Conservation (phyloP, 2,329 filamentous ascomycete species). For the Didymella arachidicola region DNA sequence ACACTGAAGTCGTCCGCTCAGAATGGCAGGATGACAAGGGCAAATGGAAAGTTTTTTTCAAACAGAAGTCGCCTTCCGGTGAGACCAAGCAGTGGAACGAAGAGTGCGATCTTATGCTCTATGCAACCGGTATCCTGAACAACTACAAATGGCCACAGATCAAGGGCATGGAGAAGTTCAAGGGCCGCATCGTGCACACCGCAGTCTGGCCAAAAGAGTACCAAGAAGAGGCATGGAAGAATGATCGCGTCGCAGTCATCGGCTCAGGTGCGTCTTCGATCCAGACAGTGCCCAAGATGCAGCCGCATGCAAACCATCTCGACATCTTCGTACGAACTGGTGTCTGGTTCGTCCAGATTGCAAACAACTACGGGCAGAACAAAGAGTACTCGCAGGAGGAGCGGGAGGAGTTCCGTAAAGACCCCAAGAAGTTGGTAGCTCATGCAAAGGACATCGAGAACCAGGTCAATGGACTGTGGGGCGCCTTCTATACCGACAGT, state of each 20-base stretch:
- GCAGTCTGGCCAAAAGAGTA: constrained; percentile 58
- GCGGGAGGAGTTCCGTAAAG: constrained; percentile 52
- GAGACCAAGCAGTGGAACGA: constrained; percentile 53
- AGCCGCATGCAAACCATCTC: constrained; percentile 56
- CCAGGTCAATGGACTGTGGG: constrained; percentile 59
- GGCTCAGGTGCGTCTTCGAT: constrained; percentile 56
- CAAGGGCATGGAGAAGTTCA: constrained; percentile 56
- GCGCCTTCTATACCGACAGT: constrained; percentile 55
- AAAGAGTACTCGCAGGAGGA: constrained; percentile 56
- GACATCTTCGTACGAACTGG: constrained; percentile 58
- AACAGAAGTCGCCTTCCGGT: constrained; percentile 49
- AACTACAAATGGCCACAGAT: constrained; percentile 51
- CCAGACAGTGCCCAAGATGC: constrained; percentile 58
- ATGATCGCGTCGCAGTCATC: constrained; percentile 54
- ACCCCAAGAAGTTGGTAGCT: constrained; percentile 53
- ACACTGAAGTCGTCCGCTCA: constrained; percentile 56
- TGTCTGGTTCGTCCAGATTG: constrained; percentile 57
- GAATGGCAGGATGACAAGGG: constrained; percentile 60
- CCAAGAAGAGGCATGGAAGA: constrained; percentile 54
- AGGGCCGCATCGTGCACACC: constrained; percentile 54
- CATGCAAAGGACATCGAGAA: constrained; percentile 58
- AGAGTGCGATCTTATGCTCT: constrained; percentile 54
- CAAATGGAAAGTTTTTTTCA: constrained; percentile 60
- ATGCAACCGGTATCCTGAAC: constrained; percentile 56
- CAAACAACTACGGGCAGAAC: constrained; percentile 56